Base-by-base conservation (phyloP, 768 basidiomycete genomes). In the Termitomyces sp. region DNA sequence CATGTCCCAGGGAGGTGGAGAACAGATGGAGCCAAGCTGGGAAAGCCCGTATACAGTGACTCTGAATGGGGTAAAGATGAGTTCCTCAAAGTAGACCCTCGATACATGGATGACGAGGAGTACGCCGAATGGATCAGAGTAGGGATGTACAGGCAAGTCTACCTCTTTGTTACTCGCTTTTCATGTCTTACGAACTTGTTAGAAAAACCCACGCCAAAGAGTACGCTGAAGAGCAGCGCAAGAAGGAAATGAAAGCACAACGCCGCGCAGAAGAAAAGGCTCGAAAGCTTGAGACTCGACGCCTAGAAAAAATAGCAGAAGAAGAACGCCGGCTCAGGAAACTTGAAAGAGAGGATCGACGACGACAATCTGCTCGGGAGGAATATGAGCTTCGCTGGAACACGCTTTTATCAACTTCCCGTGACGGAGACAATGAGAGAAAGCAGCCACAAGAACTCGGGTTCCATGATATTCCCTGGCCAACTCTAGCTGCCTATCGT, bases 51-150 rank as follows among this genome's bases (percentile, higher is more conserved):
- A 39, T 57, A 61, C 54, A 60, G 65, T 63, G 60, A 60, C 33
- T 24, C 16, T 61, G 57, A 52, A 34, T 13, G 61, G 56, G 63
- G 47, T 46, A 69, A 68, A 56, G 75, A 78, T 61, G 71, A 72
- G 29, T 70, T 76, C 63, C 60, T 72, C 70, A 83, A 68, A 63
- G 72, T 70, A 67, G 77, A 71, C 64, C 81, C 73, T 41, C 69
- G 66, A 34, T 49, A 67, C 49, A 88, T 95, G 88, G 86, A 87
- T 59, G 92, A 94, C 8, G 88, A 94, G 62, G 87, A 92, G 59
- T 96, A 96, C 63, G 83, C 88, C 1, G 90, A 92, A 64, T 95
- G 90, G 89, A 74, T 96, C 51, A 76, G 94, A 61, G 72, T 79
- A 26, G 92, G 91, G 48, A 95, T 97, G 90, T 94, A 90, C 77